Percentiles rank a stretch among this genome's conserved stretches.
Conservation (phyloP, 257 asterid species). For the Jaltomata sinuosa region DNA sequence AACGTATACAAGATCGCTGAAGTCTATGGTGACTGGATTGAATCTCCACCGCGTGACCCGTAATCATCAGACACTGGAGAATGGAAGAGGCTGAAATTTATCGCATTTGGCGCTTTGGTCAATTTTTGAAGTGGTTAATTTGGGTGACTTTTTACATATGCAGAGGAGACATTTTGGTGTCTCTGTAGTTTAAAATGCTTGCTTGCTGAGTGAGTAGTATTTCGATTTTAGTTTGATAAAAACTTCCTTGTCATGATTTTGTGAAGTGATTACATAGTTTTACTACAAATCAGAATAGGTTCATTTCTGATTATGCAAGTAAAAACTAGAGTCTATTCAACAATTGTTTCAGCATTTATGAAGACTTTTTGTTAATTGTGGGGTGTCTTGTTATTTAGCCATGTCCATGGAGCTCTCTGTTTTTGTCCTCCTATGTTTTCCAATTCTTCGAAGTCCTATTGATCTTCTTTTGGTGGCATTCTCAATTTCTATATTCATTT, state of each 20-base stretch:
- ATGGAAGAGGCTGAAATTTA: neutral
- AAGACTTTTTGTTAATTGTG: neutral
- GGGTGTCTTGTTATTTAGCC: neutral
- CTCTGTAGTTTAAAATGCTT: neutral
- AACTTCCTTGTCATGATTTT: neutral
- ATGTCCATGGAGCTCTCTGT: neutral
- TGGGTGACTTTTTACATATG: neutral
- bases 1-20: constrained; percentile 17
- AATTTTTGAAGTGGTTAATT: neutral
- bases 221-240: too few relatives aligned
- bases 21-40: constrained; percentile 55
- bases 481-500: too few relatives aligned
- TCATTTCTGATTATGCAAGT: neutral
- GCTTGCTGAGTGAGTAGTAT: neutral
- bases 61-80: neutral
- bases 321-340: neutral
- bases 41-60: neutral
- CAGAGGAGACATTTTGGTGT: neutral
- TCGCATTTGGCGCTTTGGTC: neutral
- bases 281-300: neutral
- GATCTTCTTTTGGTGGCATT: neutral
- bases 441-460: neutral
- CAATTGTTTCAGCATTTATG: neutral
- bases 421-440: neutral
- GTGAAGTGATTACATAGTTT: neutral